Evolutionary conservation across 2,329 filamentous ascomycete species (phyloP).

Genomic region (Fusarium mangiferae): DNA sequence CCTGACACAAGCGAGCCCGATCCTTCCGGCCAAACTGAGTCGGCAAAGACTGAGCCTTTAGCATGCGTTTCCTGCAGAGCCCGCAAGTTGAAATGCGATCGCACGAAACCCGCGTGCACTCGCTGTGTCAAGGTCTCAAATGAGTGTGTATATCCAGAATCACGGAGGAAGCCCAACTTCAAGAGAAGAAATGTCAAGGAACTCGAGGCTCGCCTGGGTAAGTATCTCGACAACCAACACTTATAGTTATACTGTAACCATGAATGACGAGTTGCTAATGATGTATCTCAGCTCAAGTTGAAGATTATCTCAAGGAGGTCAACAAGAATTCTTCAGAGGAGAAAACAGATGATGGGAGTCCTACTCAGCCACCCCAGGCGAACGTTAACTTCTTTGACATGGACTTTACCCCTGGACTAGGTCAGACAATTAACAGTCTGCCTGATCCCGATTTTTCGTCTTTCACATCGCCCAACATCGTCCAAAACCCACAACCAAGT

Average conservation of each 20-base stretch:
- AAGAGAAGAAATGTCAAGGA: constrained; percentile 92
- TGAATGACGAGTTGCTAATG: constrained; percentile 14
- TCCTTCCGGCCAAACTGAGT: constrained; percentile 23
- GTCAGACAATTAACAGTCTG: neutral
- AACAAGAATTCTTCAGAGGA: constrained; percentile 50
- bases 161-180: constrained; percentile 85
- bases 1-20: constrained; percentile 40
- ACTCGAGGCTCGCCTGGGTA: constrained; percentile 87
- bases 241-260: constrained; percentile 41
- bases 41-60: constrained; percentile 60
- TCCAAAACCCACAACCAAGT: constrained; percentile 13
- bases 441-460: constrained; percentile 24
- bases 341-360: constrained; percentile 42
- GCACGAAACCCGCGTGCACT: constrained; percentile 79
- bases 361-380: constrained; percentile 27
- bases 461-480: constrained; percentile 23
- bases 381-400: constrained; percentile 18
- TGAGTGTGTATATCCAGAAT: constrained; percentile 89
- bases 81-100: constrained; percentile 89
- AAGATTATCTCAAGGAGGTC: constrained; percentile 78
- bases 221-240: constrained; percentile 60
- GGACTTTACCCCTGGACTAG: constrained; percentile 7
- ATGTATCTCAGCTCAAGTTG: constrained; percentile 74
- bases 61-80: constrained; percentile 86
- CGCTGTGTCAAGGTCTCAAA: constrained; percentile 80